Conservation (phyloP, 305 asterid genomes). For the Solanum chacoense region DNA sequence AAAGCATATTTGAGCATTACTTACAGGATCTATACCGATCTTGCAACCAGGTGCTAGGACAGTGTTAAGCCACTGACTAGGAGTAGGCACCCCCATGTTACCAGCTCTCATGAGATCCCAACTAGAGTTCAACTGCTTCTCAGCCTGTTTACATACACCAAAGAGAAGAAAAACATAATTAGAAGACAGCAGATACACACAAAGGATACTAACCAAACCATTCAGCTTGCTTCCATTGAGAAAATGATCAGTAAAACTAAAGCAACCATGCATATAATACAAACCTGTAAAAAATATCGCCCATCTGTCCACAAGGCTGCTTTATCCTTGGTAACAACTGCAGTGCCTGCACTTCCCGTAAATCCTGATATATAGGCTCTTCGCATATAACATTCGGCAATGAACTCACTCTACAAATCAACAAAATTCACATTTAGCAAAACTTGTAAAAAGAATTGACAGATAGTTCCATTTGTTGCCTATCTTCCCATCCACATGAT, state of each 20-base stretch:
- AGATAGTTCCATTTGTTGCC: not conserved
- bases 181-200: slow-evolving; percentile 2
- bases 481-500: not conserved
- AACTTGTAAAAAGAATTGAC: not conserved
- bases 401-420: slow-evolving; percentile 76
- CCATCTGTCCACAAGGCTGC: slow-evolving; percentile 99
- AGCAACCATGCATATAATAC: slow-evolving; percentile 1
- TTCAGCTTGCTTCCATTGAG: not conserved
- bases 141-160: slow-evolving; percentile 50
- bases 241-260: slow-evolving; percentile 1
- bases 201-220: not conserved
- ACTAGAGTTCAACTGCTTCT: slow-evolving; percentile 66
- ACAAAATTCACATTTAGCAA: slow-evolving; percentile 5
- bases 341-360: slow-evolving; percentile 99
- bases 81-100: slow-evolving; percentile 71
- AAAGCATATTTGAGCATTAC: slow-evolving; percentile 28
- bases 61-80: slow-evolving; percentile 84
- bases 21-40: slow-evolving; percentile 95
- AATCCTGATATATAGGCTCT: slow-evolving; percentile 88
- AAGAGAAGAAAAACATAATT: not conserved
- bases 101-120: slow-evolving; percentile 97
- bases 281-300: slow-evolving; percentile 91
- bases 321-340: slow-evolving; percentile 84
- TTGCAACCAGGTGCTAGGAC: slow-evolving; percentile 80
- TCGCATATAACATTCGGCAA: slow-evolving; percentile 89